Base-by-base conservation (phyloP, 2,329 filamentous ascomycete genomes). In the Chaetomium strumarium region DNA sequence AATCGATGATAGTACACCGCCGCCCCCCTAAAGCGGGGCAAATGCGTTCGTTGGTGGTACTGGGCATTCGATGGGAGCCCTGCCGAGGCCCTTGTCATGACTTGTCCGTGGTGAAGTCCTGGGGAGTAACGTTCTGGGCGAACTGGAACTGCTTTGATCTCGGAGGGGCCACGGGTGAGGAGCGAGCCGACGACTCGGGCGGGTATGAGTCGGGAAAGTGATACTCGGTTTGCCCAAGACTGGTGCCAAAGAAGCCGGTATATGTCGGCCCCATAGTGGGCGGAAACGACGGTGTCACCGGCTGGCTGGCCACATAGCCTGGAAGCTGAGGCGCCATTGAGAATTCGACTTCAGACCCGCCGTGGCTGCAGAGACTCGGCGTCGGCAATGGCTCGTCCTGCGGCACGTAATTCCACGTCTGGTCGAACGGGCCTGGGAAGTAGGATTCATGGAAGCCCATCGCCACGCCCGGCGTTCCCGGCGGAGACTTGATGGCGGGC, bases 401-500 rank as follows among this genome's bases (percentile, higher is more conserved):
- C 3, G 72, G 64, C 6, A 69, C 61, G 54, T 70, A 66, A 46
- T 60, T 61, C 60, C 72, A 66, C 34, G 62, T 48, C 2, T 60
- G 58, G n/a, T 66, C 61, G 34, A 57, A 39, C 33, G 61, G 68
- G 46, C 67, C 70, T 11, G 67, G 61, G 10, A 71, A 70, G 52
- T 72, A 70, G n/a, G 70, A 61, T 46, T 67, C 67, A 47, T 70
- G 70, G 40, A 74, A 66, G 49, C 68, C 68, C 30, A 70, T 66
- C 55, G 75, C 64, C 34, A 78, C 61, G 14, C 75, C 76, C 0
- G 78, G 78, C 1, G 78, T 80, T 5, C 71, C 74, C 2, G 78
- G 78, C 13, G 78, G 78, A 6, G 78, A 80, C 59, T 76, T 75
- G 45, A 79, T 66, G 16, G 73, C 73, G 17, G 71, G 67, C 55